Base-by-base conservation (phyloP, 768 basidiomycete species). In the Mycena alexandri region DNA sequence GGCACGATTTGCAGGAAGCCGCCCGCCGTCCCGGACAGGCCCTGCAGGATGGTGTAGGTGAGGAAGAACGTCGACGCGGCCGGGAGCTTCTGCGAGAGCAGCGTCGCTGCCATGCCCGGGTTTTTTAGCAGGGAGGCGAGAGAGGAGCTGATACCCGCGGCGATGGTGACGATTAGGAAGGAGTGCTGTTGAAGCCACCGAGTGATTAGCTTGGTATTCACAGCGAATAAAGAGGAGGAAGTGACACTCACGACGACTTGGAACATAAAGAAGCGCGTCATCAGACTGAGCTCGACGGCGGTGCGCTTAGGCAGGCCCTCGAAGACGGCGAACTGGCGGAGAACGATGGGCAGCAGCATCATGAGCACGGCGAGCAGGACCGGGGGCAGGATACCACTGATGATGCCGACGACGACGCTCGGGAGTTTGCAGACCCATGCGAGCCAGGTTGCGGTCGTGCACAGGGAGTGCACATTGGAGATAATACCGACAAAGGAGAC, bases 251-350 rank as follows among this genome's bases (percentile, higher is more conserved):
- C 94, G 59, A 98, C 80, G 54, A 96, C 93, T 81, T 93, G 92
- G 85, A 98, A 98, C 69, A 94, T 81, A 81, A 97, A 97, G 81
- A 85, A 99, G 22, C 98, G 84, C 1, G 89, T 90, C 96, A 98
- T 98, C 74, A 99, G 79, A 57, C 91, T 93, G 6, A 98, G 85
- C 72, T 99, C 97, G 46, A 99, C 79, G 1, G 89, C 91, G 0
- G 90, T 93, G 38, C 85, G 85, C 71, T 93, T 90, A 0, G 97
- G 96, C 21, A 95, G 94, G 21, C 98, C 98, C 79, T 99, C 94
- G 60, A 98, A 91, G 21, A 87, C 83, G 14, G 90, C 93, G 33
- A 98, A 81, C 22, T 94, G 80, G 43, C 97, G 86, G 65, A 99
- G 78, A 17, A 99, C 72, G 74, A 95, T 93, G 0, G 85, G 88